Percentiles rank a stretch among this genome's conserved stretches.
Evolutionary conservation across 768 basidiomycete species (phyloP).

Genomic region (Ramaria sp.): DNA sequence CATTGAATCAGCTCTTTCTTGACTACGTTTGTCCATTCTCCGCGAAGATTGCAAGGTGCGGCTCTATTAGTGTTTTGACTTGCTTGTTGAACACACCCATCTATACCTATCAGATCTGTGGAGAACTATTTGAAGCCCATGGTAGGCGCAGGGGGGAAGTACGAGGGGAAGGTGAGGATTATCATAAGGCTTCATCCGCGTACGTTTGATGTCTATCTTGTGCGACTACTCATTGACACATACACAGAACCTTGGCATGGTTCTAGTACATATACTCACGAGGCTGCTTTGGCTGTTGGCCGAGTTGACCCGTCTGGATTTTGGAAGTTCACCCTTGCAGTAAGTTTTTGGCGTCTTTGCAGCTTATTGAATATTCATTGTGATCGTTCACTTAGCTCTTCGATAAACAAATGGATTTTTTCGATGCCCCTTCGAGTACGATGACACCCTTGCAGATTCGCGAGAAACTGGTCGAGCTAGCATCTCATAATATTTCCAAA

Average conservation of each 20-base stretch:
- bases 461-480: constrained; percentile 56
- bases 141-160: constrained; percentile 29
- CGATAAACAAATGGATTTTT: constrained; percentile 66
- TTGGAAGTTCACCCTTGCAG: constrained; percentile 65
- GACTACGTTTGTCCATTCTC: constrained; percentile 79
- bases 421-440: constrained; percentile 58
- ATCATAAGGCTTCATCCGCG: constrained; percentile 48
- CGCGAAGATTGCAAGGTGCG: constrained; percentile 31
- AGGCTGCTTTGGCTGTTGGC: constrained; percentile 70
- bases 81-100: neutral
- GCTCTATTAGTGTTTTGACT: neutral
- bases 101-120: constrained; percentile 24
- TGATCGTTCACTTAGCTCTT: constrained; percentile 44
- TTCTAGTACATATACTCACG: constrained; percentile 65
- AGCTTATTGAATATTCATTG: too few relatives aligned
- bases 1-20: constrained; percentile 19
- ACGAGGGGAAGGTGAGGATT: constrained; percentile 57
- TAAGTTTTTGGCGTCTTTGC: constrained; percentile 17
- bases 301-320: constrained; percentile 65
- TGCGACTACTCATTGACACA: neutral
- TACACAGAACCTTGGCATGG: constrained; percentile 70
- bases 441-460: constrained; percentile 65
- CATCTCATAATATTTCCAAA: constrained; percentile 39
- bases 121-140: constrained; percentile 50
- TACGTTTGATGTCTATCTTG: constrained; percentile 4